Percentiles rank a stretch among this genome's conserved stretches.
Evolutionary conservation across 1,284 basidiomycete genomes (phyloP).

Genomic region (Trichosporon asahii): DNA sequence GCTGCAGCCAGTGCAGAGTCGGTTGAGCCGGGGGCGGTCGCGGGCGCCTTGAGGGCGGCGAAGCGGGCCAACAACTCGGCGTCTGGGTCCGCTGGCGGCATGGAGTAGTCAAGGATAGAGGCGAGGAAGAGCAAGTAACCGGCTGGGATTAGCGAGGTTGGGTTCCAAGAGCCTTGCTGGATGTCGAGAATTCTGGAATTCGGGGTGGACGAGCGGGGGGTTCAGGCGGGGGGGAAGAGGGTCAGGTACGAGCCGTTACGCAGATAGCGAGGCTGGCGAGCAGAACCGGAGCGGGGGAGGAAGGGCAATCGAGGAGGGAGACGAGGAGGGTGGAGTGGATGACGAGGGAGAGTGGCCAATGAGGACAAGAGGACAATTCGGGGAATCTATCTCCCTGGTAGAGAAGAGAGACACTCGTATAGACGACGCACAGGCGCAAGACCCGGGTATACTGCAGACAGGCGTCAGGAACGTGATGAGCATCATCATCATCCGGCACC

Average conservation of each 20-base stretch:
- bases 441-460: neutral
- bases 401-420: neutral
- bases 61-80: conserved; percentile 18
- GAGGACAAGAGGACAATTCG: neutral
- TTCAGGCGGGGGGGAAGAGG: neutral
- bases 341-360: neutral
- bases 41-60: conserved; percentile 13
- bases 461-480: neutral
- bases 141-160: neutral
- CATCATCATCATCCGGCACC: neutral
- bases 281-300: neutral
- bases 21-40: neutral
- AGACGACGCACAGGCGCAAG: neutral
- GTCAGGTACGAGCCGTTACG: neutral
- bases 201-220: neutral
- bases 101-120: neutral
- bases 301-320: neutral
- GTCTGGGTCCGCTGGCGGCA: conserved; percentile 7
- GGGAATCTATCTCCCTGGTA: neutral
- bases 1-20: neutral
- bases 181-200: neutral
- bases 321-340: neutral
- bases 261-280: neutral
- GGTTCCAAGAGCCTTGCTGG: neutral
- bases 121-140: neutral